Evolutionary conservation across 148 eudicot genomes (phyloP).

Genomic region (Arbutus unedo): DNA sequence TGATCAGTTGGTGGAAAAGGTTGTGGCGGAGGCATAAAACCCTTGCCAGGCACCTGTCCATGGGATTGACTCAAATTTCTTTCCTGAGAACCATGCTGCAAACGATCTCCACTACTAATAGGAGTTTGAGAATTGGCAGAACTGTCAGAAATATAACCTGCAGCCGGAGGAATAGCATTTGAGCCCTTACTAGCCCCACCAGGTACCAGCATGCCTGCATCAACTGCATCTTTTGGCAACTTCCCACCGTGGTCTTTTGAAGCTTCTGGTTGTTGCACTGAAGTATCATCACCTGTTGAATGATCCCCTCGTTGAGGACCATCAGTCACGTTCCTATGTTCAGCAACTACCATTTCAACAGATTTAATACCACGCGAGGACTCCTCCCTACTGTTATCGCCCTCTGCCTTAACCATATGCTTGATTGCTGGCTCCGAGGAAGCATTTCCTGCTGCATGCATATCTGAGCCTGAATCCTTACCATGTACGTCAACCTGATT

Average conservation of each 20-base stretch:
- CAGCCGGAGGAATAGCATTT: slow-evolving; percentile 23
- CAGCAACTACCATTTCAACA: slow-evolving; percentile 20
- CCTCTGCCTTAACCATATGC: slow-evolving; percentile 35
- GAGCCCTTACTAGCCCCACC: slow-evolving; percentile 24
- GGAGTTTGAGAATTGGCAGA: not conserved
- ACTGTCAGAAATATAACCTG: slow-evolving; percentile 18
- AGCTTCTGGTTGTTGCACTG: slow-evolving; percentile 8
- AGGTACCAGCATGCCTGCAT: slow-evolving; percentile 1
- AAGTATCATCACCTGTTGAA: slow-evolving; percentile 14
- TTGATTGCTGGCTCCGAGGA: slow-evolving; percentile 27
- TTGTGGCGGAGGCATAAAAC: slow-evolving; percentile 25
- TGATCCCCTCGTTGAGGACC: slow-evolving; percentile 19
- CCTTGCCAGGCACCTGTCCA: slow-evolving; percentile 15
- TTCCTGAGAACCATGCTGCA: slow-evolving; percentile 13
- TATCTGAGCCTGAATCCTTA: slow-evolving; percentile 28
- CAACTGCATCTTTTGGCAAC: slow-evolving; percentile 15
- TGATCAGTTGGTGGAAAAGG: slow-evolving; percentile 30
- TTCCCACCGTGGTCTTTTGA: slow-evolving; percentile 3
- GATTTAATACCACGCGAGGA: slow-evolving; percentile 26
- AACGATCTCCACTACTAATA: slow-evolving; percentile 12
- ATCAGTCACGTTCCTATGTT: slow-evolving; percentile 25
- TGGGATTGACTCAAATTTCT: slow-evolving; percentile 28
- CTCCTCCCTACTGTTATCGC: slow-evolving; percentile 26
- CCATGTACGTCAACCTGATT: slow-evolving; percentile 15
- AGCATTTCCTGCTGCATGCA: slow-evolving; percentile 29